A percentile compares a stretch with the other conserved stretches of the same genome.
phyloP scores from a whole-genome alignment of 805 yeast genomes.

The Tetrapisispora pingtungensis region DNA sequence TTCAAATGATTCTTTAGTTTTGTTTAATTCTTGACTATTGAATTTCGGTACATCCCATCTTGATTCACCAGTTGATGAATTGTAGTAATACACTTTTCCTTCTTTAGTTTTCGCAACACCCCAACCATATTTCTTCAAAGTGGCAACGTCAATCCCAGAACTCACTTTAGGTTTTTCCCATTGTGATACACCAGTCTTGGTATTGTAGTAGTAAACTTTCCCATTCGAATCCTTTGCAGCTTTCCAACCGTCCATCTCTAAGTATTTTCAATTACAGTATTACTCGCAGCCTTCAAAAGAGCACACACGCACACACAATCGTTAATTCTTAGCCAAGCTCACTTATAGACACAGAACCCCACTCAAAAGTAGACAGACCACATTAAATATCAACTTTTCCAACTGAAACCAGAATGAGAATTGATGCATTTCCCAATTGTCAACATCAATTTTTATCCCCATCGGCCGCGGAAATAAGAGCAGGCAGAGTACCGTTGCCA shows the following conservation, averaged over 20 bases:
- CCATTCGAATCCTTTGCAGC: conserved; percentile 57
- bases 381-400: too few relatives aligned
- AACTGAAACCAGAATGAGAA: too few relatives aligned
- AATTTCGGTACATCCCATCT: conserved; percentile 67
- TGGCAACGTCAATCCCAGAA: background rate
- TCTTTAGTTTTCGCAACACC: conserved; percentile 50
- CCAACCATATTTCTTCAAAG: conserved; percentile 36
- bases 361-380: too few relatives aligned
- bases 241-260: conserved; percentile 41
- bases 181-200: conserved; percentile 54
- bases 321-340: too few relatives aligned
- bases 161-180: conserved; percentile 70
- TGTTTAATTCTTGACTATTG: background rate
- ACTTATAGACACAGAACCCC: too few relatives aligned
- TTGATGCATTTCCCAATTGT: too few relatives aligned
- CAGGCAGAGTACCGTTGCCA: too few relatives aligned
- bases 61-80: conserved; percentile 53
- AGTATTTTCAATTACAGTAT: too few relatives aligned
- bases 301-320: too few relatives aligned
- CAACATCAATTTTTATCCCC: too few relatives aligned
- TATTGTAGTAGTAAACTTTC: conserved; percentile 59
- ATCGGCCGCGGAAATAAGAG: too few relatives aligned
- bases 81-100: conserved; percentile 65
- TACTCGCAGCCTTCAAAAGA: background rate
- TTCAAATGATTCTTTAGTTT: background rate